Evolutionary conservation across 345 rosid genomes (phyloP).

Genomic region (Camelina hispida): DNA sequence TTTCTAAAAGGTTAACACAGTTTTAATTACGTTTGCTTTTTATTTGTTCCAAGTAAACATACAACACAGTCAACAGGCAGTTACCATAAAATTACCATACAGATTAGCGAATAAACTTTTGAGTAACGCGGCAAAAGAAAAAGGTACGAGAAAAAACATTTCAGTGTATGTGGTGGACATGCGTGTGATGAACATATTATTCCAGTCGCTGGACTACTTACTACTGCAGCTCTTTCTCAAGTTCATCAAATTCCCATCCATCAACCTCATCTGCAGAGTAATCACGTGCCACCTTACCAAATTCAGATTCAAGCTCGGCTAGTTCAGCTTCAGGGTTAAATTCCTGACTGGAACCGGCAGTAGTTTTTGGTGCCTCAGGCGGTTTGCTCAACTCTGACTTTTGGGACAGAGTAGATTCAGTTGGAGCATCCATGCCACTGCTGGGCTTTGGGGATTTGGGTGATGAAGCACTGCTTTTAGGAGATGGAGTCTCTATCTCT

Average conservation of each 20-base stretch:
- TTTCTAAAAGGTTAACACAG: conserved; percentile 1
- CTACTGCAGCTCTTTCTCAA: conserved; percentile 73
- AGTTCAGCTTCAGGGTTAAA: conserved; percentile 70
- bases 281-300: conserved; percentile 78
- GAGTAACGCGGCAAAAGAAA: conserved; percentile 3
- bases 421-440: conserved; percentile 41
- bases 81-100: conserved; percentile 34
- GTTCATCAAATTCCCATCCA: conserved; percentile 98
- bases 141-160: not conserved
- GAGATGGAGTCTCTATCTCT: conserved; percentile 71
- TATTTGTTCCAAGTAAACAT: conserved; percentile 27
- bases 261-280: conserved; percentile 82
- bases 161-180: conserved; percentile 9
- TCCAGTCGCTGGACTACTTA: conserved; percentile 24
- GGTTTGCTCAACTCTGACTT: conserved; percentile 48
- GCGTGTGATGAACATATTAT: conserved; percentile 30
- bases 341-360: conserved; percentile 41
- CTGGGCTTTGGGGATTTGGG: conserved; percentile 46
- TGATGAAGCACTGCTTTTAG: conserved; percentile 40
- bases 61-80: conserved; percentile 21
- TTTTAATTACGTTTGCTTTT: not conserved
- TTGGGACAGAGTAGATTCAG: conserved; percentile 37
- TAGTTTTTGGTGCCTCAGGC: conserved; percentile 34
- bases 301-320: conserved; percentile 89
- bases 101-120: conserved; percentile 22